A percentile compares a stretch with the other conserved stretches of the same genome.
Conservation (phyloP, 2,329 filamentous ascomycete genomes). For the Sporothrix dimorphospora region DNA sequence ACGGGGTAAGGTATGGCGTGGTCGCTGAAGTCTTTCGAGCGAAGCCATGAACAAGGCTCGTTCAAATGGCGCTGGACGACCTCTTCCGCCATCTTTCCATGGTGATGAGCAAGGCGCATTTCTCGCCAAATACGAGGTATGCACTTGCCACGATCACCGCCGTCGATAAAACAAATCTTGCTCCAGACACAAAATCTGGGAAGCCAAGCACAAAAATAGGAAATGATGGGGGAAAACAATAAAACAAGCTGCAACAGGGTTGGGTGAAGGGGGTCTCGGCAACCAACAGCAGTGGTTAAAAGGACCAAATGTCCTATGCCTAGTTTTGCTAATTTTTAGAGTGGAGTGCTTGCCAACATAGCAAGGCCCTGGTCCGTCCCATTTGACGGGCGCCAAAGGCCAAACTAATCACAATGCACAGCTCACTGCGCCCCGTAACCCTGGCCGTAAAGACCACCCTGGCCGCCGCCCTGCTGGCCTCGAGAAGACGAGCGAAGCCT, state of each 20-base stretch:
- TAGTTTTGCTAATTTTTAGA: neutral
- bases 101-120: neutral
- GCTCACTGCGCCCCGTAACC: slow-evolving; percentile 39
- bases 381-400: neutral
- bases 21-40: neutral
- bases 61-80: neutral
- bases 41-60: neutral
- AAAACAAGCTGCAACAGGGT: slow-evolving; percentile 6
- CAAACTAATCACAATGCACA: neutral
- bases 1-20: slow-evolving; percentile 1
- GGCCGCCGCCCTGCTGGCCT: slow-evolving; percentile 47
- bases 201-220: slow-evolving; percentile 24
- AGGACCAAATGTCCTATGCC: slow-evolving; percentile 26
- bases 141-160: neutral
- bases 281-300: slow-evolving; percentile 14
- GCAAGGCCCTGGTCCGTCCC: slow-evolving; percentile 2
- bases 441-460: slow-evolving; percentile 40
- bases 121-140: neutral
- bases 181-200: neutral
- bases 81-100: slow-evolving; percentile 1
- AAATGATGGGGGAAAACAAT: neutral
- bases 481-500: slow-evolving; percentile 81
- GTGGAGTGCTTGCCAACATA: neutral
- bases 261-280: slow-evolving; percentile 3
- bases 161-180: slow-evolving; percentile 4